phyloP scores from a whole-genome alignment of 345 rosid species.

The Gossypium raimondii region DNA sequence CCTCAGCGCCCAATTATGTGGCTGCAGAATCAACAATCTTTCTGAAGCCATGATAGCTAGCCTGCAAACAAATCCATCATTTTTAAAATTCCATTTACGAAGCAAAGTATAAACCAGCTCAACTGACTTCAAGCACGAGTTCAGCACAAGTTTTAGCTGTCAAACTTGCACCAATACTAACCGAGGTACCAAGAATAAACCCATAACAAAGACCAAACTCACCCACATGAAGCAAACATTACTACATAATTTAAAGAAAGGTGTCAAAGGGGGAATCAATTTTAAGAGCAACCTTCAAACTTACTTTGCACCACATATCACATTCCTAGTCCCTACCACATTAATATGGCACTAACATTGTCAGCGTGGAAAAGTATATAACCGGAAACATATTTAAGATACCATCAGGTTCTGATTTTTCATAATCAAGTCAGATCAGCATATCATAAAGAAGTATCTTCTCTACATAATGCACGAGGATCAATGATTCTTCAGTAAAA shows the following conservation, averaged over 20 bases:
- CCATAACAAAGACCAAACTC: neutral
- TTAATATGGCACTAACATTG: neutral
- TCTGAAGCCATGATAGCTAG: slow-evolving; percentile 87
- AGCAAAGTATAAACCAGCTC: neutral
- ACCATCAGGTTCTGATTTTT: neutral
- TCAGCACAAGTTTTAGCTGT: neutral
- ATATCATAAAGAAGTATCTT: neutral
- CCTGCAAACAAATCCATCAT: slow-evolving; percentile 30
- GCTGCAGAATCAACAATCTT: slow-evolving; percentile 79
- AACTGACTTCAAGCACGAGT: neutral
- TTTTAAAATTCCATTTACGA: slow-evolving; percentile 8
- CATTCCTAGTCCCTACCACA: neutral
- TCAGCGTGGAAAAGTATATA: neutral
- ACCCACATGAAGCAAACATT: neutral
- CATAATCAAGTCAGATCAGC: neutral
- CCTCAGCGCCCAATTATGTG: slow-evolving; percentile 77
- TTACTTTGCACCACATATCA: neutral
- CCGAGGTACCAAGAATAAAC: neutral
- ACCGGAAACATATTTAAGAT: neutral
- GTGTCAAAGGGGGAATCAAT: neutral
- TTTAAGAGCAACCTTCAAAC: neutral
- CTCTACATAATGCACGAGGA: neutral
- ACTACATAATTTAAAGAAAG: neutral
- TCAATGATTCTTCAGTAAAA: neutral
- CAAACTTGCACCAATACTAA: neutral